Evolutionary conservation across 208 protist genomes (phyloP).

Genomic region (Acanthamoeba lenticulata): DNA sequence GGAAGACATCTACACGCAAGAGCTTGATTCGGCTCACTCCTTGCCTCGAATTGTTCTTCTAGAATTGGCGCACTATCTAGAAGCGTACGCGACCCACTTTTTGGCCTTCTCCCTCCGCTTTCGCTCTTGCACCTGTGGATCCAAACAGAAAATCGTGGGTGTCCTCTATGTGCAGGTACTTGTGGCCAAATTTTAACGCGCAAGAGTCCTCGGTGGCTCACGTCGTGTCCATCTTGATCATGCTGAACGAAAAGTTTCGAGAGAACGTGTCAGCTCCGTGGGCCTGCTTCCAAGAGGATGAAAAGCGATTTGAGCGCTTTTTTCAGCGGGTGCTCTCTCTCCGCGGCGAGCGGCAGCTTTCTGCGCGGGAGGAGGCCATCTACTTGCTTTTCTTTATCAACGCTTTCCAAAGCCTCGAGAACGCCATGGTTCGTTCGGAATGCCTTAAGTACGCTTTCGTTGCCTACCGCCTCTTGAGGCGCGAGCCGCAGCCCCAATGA

Average conservation of each 20-base stretch:
- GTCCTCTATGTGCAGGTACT: conserved; percentile 10
- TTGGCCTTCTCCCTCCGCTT: background rate
- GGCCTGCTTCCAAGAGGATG: conserved; percentile 18
- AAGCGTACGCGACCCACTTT: conserved; percentile 15
- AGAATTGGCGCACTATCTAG: conserved; percentile 72
- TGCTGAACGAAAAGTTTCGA: conserved; percentile 78
- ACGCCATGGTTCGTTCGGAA: conserved; percentile 71
- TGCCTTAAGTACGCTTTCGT: conserved; percentile 63
- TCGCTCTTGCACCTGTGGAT: background rate
- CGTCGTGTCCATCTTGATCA: conserved; percentile 78
- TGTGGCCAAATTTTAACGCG: conserved; percentile 76
- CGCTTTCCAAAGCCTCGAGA: conserved; percentile 76
- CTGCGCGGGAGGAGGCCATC: background rate
- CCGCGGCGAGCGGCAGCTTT: background rate
- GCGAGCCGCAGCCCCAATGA: background rate
- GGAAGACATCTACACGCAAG: conserved; percentile 70
- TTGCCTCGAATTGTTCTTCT: conserved; percentile 59
- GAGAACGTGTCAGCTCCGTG: conserved; percentile 64
- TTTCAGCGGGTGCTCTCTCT: conserved; percentile 60
- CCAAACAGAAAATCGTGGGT: background rate
- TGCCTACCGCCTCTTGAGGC: background rate
- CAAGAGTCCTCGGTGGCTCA: background rate
- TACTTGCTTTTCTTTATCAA: conserved; percentile 78
- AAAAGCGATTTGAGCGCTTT: conserved; percentile 65
- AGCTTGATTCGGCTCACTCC: background rate